phyloP scores from a whole-genome alignment of 805 yeast species.

The Metschnikowia kofuensis region DNA sequence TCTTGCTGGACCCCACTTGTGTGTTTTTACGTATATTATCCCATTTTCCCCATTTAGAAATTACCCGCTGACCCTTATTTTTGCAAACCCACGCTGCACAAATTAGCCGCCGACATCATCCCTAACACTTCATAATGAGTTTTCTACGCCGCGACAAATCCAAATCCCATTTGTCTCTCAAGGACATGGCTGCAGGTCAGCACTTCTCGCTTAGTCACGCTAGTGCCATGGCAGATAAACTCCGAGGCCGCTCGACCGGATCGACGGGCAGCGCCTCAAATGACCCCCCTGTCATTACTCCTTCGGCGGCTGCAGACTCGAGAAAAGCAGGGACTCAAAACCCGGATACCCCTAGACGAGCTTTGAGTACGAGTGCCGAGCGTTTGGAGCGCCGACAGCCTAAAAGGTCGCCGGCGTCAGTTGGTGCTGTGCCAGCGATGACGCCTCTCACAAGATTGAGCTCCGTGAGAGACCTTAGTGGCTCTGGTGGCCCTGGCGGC shows the following conservation, averaged over 20 bases:
- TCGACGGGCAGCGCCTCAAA: background rate
- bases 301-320: constrained; percentile 1
- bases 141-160: constrained; percentile 27
- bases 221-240: constrained; percentile 3
- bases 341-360: background rate
- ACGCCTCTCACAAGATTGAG: background rate
- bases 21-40: no score
- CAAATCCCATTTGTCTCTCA: constrained; percentile 12
- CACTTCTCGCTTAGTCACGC: constrained; percentile 2
- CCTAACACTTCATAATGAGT: constrained; percentile 15
- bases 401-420: background rate
- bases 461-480: background rate
- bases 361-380: background rate
- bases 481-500: background rate
- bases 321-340: background rate
- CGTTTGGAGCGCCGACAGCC: background rate
- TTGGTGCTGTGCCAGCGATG: background rate
- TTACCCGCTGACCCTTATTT: no score
- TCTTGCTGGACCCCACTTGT: no score
- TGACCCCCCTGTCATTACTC: background rate
- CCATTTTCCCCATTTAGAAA: no score
- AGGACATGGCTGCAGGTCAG: constrained; percentile 11
- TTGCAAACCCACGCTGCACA: background rate
- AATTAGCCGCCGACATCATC: background rate
- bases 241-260: constrained; percentile 8